phyloP scores from a whole-genome alignment of 768 basidiomycete genomes.

The Pulveroboletus sp. region DNA sequence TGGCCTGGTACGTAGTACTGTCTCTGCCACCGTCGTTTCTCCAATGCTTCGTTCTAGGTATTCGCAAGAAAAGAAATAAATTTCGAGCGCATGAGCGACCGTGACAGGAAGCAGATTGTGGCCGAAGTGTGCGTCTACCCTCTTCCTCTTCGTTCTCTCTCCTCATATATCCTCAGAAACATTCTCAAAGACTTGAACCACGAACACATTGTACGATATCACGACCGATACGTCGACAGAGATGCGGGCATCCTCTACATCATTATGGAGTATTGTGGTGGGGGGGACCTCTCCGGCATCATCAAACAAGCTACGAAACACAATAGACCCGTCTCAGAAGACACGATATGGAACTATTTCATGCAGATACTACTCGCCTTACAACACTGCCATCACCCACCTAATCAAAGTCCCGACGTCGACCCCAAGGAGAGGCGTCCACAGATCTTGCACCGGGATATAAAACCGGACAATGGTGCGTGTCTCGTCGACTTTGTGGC shows the following conservation, averaged over 20 bases:
- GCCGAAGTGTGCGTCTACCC: slow-evolving; percentile 83
- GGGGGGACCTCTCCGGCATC: slow-evolving; percentile 86
- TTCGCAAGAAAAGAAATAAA: slow-evolving; percentile 95
- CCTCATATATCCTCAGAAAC: slow-evolving; percentile 52
- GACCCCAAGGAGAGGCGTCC: slow-evolving; percentile 55
- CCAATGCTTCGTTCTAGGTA: slow-evolving; percentile 40
- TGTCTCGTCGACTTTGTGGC: background rate
- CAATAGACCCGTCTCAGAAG: slow-evolving; percentile 79
- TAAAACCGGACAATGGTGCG: slow-evolving; percentile 97
- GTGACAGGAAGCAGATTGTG: slow-evolving; percentile 95
- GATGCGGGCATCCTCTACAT: slow-evolving; percentile 93
- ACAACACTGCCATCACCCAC: slow-evolving; percentile 89
- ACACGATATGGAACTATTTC: slow-evolving; percentile 94
- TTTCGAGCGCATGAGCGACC: slow-evolving; percentile 94
- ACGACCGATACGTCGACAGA: slow-evolving; percentile 89
- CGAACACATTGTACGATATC: slow-evolving; percentile 94
- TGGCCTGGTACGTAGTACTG: slow-evolving; percentile 58
- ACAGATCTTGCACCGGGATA: slow-evolving; percentile 88
- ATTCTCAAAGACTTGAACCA: slow-evolving; percentile 95
- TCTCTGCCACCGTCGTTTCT: slow-evolving; percentile 6
- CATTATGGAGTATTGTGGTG: slow-evolving; percentile 98
- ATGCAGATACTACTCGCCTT: slow-evolving; percentile 89
- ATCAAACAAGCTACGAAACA: slow-evolving; percentile 77
- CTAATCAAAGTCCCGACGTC: slow-evolving; percentile 29
- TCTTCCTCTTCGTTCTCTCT: background rate